Base-by-base conservation (phyloP, 2,329 filamentous ascomycete genomes). In the Fusarium nisikadoi region DNA sequence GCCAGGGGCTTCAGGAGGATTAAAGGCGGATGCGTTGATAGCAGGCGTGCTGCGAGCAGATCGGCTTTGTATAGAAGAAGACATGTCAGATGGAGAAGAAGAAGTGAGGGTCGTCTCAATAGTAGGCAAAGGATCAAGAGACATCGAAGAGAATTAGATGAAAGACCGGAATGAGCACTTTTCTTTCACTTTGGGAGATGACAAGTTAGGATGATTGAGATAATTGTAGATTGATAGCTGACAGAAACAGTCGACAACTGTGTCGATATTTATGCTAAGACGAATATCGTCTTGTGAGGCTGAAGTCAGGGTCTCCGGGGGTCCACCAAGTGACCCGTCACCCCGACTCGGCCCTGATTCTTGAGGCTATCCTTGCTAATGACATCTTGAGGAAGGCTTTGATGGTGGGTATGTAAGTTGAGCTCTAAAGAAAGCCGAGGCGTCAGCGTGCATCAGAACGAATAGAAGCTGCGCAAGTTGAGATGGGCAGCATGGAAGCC, bases 1-100 rank as follows among this genome's bases (percentile, higher is more conserved):
- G 58, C 65, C 29, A 50, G 35, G 55, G 19, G 53, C 53, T 25
- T 77, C 73, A 35, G 75, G 75, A 33, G 75, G 72, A 39, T 27
- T 70, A 13, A 71, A 77, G 33, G 68, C 63, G 4, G 68, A 63
- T 16, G 58, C 47, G 41, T 69, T 73, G 25, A 50, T 54, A 47
- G 72, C 74, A 36, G 75, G 74, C 33, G 75, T 77, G 41, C 75
- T 77, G 61, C 71, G 75, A 62, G 75, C 63, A 49, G 74, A 77
- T 43, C 75, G 75, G 41, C 25, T 65, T 35, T 53, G 65, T 27
- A 61, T 63, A 11, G 73, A 58, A 29, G 75, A 66, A n/a, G 73
- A 69, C 74, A 77, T 77, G 50, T 62, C 65, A 52, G 68, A 57
- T 27, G 61, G 38, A 53, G 43, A 46, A 58, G 64, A 56, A 33